phyloP scores from a whole-genome alignment of 2,329 filamentous ascomycete species.

The Mycosphaerella arachidis region DNA sequence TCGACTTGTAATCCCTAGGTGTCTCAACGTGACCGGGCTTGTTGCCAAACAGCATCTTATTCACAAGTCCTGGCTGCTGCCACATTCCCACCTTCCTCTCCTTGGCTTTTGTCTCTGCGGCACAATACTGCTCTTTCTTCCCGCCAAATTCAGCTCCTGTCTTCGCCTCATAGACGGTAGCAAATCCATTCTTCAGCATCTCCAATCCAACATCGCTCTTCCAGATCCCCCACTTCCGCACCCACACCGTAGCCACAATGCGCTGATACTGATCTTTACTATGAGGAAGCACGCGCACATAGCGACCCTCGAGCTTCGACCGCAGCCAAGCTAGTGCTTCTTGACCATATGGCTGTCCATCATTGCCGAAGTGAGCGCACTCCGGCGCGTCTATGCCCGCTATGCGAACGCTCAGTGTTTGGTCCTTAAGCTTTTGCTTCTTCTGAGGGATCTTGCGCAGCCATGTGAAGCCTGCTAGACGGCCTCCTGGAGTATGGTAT shows the following conservation, averaged over 20 bases:
- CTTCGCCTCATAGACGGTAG: conserved; percentile 92
- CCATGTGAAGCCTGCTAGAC: conserved; percentile 76
- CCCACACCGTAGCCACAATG: conserved; percentile 76
- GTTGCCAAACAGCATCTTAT: conserved; percentile 40
- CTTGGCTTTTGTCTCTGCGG: conserved; percentile 51
- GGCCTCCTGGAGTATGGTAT: conserved; percentile 91
- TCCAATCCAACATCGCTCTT: conserved; percentile 79
- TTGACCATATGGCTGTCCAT: conserved; percentile 75
- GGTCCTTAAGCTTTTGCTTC: conserved; percentile 19
- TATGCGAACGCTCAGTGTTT: conserved; percentile 78
- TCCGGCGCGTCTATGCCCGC: conserved; percentile 94
- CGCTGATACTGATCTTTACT: conserved; percentile 88
- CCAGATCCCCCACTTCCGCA: conserved; percentile 43
- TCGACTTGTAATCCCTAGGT: conserved; percentile 79
- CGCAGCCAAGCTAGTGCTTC: conserved; percentile 83
- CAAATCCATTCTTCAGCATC: conserved; percentile 80
- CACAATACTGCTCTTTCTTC: conserved; percentile 57
- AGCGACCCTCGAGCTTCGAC: conserved; percentile 63
- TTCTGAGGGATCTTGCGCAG: conserved; percentile 18
- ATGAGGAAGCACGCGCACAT: conserved; percentile 78
- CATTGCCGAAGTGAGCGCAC: conserved; percentile 82
- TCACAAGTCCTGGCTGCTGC: conserved; percentile 43
- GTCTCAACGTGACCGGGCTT: conserved; percentile 65
- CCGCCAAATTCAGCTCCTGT: conserved; percentile 82
- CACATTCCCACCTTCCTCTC: conserved; percentile 57